Percentiles rank a stretch among this genome's conserved stretches.
These are phyloP conservation scores for Cystobasidiopsis lactophilus DNA, from an alignment of 768 basidiomycete genomes.

Conservation along the genomic window DNA sequence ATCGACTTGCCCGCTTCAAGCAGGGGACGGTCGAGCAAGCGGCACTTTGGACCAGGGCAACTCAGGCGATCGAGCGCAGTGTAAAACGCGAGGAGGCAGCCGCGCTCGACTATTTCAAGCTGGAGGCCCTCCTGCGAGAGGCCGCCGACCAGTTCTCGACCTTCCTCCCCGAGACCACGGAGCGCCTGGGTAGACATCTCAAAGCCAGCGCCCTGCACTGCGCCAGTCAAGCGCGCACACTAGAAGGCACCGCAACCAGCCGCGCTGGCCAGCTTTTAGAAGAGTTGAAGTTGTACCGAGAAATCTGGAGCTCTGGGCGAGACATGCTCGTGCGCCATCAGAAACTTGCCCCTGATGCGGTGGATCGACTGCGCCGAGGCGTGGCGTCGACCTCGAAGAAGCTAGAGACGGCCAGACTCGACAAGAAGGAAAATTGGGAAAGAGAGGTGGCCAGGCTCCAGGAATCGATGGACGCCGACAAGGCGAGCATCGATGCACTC, in stretches of 20 bases:
- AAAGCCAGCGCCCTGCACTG: no score
- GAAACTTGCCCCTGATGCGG: not conserved
- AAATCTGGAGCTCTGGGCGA: not conserved
- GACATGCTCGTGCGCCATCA: not conserved
- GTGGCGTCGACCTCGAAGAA: not conserved
- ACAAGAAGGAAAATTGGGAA: slow-evolving; percentile 62
- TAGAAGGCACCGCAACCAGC: not conserved
- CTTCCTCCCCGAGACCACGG: not conserved
- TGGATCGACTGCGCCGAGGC: not conserved
- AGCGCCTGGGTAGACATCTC: no score
- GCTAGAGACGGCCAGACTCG: slow-evolving; percentile 26
- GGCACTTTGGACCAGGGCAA: not conserved
- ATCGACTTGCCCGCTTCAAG: not conserved
- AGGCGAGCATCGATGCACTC: not conserved
- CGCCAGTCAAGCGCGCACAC: not conserved
- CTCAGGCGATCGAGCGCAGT: not conserved
- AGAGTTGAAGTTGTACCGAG: not conserved
- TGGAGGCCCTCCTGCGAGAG: no score
- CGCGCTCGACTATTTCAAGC: not conserved
- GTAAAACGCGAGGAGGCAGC: not conserved
- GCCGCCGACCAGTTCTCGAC: not conserved
- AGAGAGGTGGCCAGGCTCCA: slow-evolving; percentile 21
- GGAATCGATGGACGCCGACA: not conserved
- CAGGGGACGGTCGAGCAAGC: slow-evolving; percentile 19
- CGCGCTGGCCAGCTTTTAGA: not conserved